Evolutionary conservation across 768 basidiomycete genomes (phyloP), one percentile per base, ranked within the genome.

Genomic region (Filobasidium floriforme): DNA sequence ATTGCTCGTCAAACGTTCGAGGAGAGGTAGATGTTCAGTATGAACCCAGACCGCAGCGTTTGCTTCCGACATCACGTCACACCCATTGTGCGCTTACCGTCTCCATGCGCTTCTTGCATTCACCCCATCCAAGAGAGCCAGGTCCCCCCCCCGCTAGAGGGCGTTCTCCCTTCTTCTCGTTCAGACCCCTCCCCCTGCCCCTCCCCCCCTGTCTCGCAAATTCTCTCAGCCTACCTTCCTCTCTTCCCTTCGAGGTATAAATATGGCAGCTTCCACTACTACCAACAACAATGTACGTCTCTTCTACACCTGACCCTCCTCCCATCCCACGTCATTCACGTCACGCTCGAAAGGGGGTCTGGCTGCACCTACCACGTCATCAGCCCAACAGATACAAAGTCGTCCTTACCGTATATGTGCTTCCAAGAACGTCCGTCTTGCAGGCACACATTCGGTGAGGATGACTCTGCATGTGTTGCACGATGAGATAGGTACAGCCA

Each of bases 201-300:
- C 22, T 49, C 5, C 22, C 54, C 6, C 29, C 26, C 18, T 32
- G 12, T 7, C 54, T 32, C 22, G 54, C 54, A 57, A 57, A 57
- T 57, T 57, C 54, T 57, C 54, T 57, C 26, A 57, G 54, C 14
- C 52, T 24, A 24, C 46, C 22, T 49, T 26, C 22, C n/a, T 26
- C 54, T 32, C 54, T 57, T 15, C 24, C 46, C 46, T 12, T 57
- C 26, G 6, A 57, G 18, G 18, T 57, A 57, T 57, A 57, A 57
- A 57, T 57, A 57, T 57, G 54, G 54, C 54, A 15, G 54, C 54
- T 3, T 57, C 54, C 29, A 57, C 54, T 24, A 57, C 54, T 26
- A 2, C 54, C 24, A 32, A 15, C 14, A 57, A 32, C 54, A 24
- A 19, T 7, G 26, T 15, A 19, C 54, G 54, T 32, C 29, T 57